Percentiles rank a stretch among this genome's conserved stretches.
phyloP scores from a whole-genome alignment of 164 flowering plant genomes.

The Liquidambar formosana region DNA sequence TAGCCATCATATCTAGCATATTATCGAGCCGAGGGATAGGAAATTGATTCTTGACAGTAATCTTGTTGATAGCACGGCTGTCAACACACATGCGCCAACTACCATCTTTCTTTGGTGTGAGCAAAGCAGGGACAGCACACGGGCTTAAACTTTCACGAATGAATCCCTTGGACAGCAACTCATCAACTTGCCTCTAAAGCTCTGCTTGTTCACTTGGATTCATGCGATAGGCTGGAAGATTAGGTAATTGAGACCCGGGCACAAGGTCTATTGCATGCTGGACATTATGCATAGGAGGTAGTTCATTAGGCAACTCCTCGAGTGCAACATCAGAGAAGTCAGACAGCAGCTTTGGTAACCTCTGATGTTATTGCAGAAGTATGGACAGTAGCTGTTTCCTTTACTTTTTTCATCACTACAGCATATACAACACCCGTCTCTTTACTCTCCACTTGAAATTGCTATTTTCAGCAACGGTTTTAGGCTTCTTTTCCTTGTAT shows the following conservation, averaged over 20 bases:
- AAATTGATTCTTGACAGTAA: no score
- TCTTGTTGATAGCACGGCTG: no score
- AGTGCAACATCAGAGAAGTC: constrained; percentile 6
- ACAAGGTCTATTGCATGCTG: neutral
- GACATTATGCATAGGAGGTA: neutral
- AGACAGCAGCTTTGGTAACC: neutral
- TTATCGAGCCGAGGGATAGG: no score
- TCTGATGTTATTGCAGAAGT: neutral
- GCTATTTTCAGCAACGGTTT: neutral
- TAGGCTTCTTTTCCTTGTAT: neutral
- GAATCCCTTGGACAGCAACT: no score
- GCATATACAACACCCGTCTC: neutral
- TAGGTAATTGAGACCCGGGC: neutral
- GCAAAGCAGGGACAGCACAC: no score
- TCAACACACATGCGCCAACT: no score
- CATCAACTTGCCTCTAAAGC: neutral
- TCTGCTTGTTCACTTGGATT: neutral
- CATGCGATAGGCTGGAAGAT: constrained; percentile 6
- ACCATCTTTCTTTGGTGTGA: no score
- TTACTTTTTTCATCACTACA: neutral
- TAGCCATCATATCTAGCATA: no score
- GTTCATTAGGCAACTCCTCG: constrained; percentile 5
- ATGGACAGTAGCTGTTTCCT: neutral
- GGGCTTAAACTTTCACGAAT: no score
- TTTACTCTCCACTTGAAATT: constrained; percentile 1